These are phyloP conservation scores for Dichomitus squalens DNA, from an alignment of 1,284 basidiomycete genomes.

Conservation along the genomic window DNA sequence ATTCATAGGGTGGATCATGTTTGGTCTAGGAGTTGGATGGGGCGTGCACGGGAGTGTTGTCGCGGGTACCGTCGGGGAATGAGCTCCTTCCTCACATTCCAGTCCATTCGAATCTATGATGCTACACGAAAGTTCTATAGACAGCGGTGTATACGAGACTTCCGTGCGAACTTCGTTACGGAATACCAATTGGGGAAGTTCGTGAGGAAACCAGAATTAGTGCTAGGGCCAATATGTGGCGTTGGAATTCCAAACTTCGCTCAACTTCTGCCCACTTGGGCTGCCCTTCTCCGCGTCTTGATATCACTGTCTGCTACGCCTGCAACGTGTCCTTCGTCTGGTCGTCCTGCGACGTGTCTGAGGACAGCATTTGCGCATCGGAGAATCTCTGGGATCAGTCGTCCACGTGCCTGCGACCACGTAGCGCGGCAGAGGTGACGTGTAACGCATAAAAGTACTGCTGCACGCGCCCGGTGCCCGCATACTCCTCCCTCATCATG, in stretches of 20 bases:
- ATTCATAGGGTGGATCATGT: conserved; percentile 47
- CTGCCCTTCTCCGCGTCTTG: neutral
- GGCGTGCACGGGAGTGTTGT: conserved; percentile 44
- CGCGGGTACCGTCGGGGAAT: conserved; percentile 44
- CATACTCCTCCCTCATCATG: conserved; percentile 21
- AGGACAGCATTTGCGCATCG: neutral
- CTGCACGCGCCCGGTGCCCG: conserved; percentile 6
- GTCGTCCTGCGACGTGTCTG: neutral
- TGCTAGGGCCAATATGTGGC: neutral
- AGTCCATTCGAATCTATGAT: neutral
- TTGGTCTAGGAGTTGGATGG: conserved; percentile 46
- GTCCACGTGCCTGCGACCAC: conserved; percentile 12
- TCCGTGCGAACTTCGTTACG: neutral
- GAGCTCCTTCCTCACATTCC: neutral
- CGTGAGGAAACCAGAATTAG: neutral
- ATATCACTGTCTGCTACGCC: too few species aligned
- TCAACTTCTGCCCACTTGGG: neutral
- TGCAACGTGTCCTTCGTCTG: neutral
- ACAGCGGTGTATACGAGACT: neutral
- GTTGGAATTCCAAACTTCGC: neutral
- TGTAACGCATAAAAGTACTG: conserved; percentile 22
- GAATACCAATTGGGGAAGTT: neutral
- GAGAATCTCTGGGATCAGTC: neutral
- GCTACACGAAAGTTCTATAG: neutral
- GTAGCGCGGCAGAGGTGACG: conserved; percentile 21